phyloP scores from a whole-genome alignment of 257 asterid genomes.

The Capsicum pubescens region DNA sequence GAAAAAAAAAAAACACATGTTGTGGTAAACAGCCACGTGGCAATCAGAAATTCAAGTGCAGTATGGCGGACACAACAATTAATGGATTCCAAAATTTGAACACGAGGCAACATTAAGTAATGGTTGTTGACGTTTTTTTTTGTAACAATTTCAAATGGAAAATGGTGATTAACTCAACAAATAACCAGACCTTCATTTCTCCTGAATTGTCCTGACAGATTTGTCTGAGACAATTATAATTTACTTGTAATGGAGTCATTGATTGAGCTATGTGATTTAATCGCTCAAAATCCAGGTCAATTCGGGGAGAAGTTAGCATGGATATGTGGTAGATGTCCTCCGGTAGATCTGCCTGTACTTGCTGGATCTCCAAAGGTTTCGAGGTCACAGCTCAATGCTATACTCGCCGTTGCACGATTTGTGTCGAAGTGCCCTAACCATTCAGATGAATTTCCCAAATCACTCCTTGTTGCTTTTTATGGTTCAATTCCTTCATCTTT shows the following conservation, averaged over 20 bases:
- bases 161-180: too few relatives aligned
- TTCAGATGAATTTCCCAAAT: slow-evolving; percentile 69
- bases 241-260: slow-evolving; percentile 59
- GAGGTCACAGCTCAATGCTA: slow-evolving; percentile 85
- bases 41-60: too few relatives aligned
- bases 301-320: slow-evolving; percentile 71
- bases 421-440: slow-evolving; percentile 70
- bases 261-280: slow-evolving; percentile 86
- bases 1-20: too few relatives aligned
- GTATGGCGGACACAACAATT: too few relatives aligned
- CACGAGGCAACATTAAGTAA: too few relatives aligned
- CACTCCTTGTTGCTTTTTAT: slow-evolving; percentile 72
- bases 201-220: too few relatives aligned
- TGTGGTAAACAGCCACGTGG: too few relatives aligned
- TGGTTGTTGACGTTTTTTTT: too few relatives aligned
- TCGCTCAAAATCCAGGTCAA: slow-evolving; percentile 65
- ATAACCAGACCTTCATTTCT: too few relatives aligned
- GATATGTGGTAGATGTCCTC: slow-evolving; percentile 95
- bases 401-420: slow-evolving; percentile 79
- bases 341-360: slow-evolving; percentile 60
- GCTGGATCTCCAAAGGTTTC: slow-evolving; percentile 82
- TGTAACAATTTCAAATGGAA: too few relatives aligned
- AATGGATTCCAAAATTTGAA: too few relatives aligned
- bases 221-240: too few relatives aligned
- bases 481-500: slow-evolving; percentile 80